These are phyloP conservation scores for Vitis rupestris DNA, from an alignment of 164 flowering plant species.

Conservation along the genomic window DNA sequence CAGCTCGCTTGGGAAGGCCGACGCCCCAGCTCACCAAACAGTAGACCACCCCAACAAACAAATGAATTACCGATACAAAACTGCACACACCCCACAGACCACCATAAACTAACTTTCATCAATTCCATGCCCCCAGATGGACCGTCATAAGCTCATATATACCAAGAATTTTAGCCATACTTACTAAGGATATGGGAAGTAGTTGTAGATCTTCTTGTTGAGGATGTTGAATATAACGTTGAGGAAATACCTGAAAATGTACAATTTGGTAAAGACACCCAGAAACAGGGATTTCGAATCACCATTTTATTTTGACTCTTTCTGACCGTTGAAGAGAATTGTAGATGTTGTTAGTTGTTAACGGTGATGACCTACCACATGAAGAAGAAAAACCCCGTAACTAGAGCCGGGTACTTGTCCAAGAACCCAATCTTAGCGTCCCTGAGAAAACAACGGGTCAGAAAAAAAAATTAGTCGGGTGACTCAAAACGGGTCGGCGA, in stretches of 20 bases:
- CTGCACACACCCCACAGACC: conserved; percentile 36
- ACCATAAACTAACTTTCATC: conserved; percentile 4
- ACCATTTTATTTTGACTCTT: not conserved
- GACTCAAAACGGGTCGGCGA: conserved; percentile 10
- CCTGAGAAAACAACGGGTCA: conserved; percentile 38
- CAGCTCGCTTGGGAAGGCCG: conserved; percentile 97
- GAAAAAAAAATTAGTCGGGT: conserved; percentile 13
- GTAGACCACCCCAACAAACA: conserved; percentile 85
- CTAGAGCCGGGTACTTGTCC: conserved; percentile 70
- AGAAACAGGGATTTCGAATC: no score
- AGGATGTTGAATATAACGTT: conserved; percentile 97
- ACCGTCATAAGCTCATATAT: no score
- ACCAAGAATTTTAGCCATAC: conserved; percentile 17
- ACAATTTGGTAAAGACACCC: conserved; percentile 10
- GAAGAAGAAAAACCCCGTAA: conserved; percentile 97
- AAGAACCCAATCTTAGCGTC: conserved; percentile 60
- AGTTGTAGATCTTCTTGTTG: conserved; percentile 97
- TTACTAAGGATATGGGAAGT: conserved; percentile 97
- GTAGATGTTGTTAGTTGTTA: no score
- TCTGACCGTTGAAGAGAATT: not conserved
- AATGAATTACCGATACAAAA: conserved; percentile 88
- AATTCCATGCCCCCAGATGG: not conserved
- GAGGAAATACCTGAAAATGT: conserved; percentile 74
- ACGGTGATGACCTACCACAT: conserved; percentile 64
- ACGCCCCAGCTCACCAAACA: conserved; percentile 89